Percentiles rank a stretch among this genome's conserved stretches.
Conservation (phyloP, 1,284 basidiomycete genomes). For the Pisolithus thermaeus region DNA sequence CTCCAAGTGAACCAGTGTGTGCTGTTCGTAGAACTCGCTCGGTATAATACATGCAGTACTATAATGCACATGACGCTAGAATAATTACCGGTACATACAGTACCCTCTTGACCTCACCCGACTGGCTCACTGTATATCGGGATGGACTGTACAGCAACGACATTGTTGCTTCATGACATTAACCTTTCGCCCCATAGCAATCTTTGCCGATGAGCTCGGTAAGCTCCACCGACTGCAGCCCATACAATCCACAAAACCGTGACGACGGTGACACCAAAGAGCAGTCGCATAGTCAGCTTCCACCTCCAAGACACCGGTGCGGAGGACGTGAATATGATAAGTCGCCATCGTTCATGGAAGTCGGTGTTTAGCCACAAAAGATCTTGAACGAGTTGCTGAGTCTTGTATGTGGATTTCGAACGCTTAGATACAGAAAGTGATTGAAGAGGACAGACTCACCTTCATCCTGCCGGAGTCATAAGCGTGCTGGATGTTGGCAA, state of each 20-base stretch:
- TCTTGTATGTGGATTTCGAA: constrained; percentile 33
- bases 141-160: not conserved
- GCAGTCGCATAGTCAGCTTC: constrained; percentile 54
- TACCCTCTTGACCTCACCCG: too few species aligned
- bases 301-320: constrained; percentile 64
- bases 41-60: not conserved
- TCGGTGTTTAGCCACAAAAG: constrained; percentile 70
- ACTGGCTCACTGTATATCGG: too few species aligned
- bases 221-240: constrained; percentile 56
- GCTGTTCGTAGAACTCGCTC: not conserved
- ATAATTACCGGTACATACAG: too few species aligned
- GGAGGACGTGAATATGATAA: constrained; percentile 61
- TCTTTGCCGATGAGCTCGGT: constrained; percentile 62
- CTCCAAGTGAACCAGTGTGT: not conserved
- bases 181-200: constrained; percentile 72
- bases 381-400: constrained; percentile 51
- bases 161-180: constrained; percentile 44
- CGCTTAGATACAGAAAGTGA: not conserved
- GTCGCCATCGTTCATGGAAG: constrained; percentile 63
- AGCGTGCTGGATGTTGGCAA: constrained; percentile 50
- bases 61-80: too few species aligned
- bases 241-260: constrained; percentile 54
- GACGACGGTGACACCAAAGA: constrained; percentile 51
- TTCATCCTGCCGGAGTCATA: constrained; percentile 68
- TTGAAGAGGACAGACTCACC: constrained; percentile 28